Conservation (phyloP, 805 yeast genomes). For the Peterozyma xylosa region DNA sequence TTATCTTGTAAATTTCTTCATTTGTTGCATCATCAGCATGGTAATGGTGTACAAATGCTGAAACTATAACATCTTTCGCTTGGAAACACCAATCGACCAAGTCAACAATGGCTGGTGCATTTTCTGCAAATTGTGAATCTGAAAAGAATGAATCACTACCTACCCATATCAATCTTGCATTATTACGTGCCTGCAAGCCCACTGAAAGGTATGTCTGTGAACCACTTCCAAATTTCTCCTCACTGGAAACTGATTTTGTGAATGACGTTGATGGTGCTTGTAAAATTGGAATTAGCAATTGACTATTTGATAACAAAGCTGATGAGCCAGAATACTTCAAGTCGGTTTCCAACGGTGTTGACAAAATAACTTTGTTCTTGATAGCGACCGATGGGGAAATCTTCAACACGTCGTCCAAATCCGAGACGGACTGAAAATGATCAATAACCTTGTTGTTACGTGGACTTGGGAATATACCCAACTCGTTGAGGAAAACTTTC, state of each 20-base stretch:
- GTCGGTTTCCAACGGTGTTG: constrained; percentile 4
- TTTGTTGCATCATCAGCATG: constrained; percentile 38
- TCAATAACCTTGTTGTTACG: constrained; percentile 59
- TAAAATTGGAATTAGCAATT: constrained; percentile 62
- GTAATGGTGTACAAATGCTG: constrained; percentile 45
- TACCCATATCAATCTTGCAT: constrained; percentile 74
- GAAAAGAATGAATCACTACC: constrained; percentile 59
- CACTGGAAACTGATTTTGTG: constrained; percentile 32
- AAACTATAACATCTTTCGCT: constrained; percentile 54
- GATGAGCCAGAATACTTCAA: constrained; percentile 42
- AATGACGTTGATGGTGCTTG: constrained; percentile 60
- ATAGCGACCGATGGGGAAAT: constrained; percentile 18
- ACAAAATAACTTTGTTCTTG: constrained; percentile 20
- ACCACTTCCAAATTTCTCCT: constrained; percentile 70
- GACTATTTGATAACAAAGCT: constrained; percentile 65
- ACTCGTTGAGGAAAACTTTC: constrained; percentile 61
- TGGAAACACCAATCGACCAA: constrained; percentile 69
- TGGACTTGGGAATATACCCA: constrained; percentile 83
- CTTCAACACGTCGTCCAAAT: constrained; percentile 12
- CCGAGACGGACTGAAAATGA: constrained; percentile 36
- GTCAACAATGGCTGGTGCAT: constrained; percentile 33
- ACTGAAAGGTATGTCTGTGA: constrained; percentile 69
- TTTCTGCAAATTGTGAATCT: constrained; percentile 24
- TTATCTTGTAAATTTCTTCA: constrained; percentile 56
- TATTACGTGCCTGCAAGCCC: constrained; percentile 71